Evolutionary conservation across 192 early-diverging fungal genomes (phyloP).

Genomic region (Coemansia sp.): DNA sequence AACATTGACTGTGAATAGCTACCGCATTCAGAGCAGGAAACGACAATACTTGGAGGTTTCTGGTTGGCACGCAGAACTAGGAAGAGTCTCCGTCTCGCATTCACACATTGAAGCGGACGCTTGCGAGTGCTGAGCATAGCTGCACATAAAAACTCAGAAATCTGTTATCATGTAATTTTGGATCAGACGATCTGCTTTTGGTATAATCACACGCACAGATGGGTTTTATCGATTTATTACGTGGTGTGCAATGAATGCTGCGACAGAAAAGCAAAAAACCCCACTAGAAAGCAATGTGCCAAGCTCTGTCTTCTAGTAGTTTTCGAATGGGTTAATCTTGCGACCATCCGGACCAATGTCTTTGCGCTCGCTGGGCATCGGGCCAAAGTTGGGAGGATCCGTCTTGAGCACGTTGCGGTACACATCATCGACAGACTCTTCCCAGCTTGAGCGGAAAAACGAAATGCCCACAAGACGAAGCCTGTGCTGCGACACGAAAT

Average conservation of each 20-base stretch:
- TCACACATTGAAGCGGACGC: too few species aligned
- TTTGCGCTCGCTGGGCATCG: constrained; percentile 14
- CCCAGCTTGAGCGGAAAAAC: constrained; percentile 47
- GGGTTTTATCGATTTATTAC: not conserved
- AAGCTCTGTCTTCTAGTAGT: constrained; percentile 12
- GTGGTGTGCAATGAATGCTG: not conserved
- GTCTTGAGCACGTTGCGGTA: constrained; percentile 47
- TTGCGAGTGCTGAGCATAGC: too few species aligned
- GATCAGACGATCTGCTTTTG: too few species aligned
- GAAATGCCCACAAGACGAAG: constrained; percentile 43
- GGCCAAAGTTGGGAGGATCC: constrained; percentile 36
- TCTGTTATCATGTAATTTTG: too few species aligned
- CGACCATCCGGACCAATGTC: constrained; percentile 51
- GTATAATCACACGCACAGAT: too few species aligned
- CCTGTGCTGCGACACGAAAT: constrained; percentile 31
- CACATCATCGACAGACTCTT: constrained; percentile 48
- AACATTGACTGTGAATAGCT: not conserved
- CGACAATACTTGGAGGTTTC: not conserved
- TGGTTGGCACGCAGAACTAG: not conserved
- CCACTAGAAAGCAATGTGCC: not conserved
- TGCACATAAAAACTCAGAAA: too few species aligned
- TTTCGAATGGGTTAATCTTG: constrained; percentile 38
- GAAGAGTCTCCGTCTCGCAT: not conserved
- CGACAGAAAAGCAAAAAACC: not conserved
- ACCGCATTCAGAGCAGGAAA: not conserved